Evolutionary conservation across 345 rosid genomes (phyloP), one percentile per base, ranked within the genome.

Genomic region (Murraya koenigii): DNA sequence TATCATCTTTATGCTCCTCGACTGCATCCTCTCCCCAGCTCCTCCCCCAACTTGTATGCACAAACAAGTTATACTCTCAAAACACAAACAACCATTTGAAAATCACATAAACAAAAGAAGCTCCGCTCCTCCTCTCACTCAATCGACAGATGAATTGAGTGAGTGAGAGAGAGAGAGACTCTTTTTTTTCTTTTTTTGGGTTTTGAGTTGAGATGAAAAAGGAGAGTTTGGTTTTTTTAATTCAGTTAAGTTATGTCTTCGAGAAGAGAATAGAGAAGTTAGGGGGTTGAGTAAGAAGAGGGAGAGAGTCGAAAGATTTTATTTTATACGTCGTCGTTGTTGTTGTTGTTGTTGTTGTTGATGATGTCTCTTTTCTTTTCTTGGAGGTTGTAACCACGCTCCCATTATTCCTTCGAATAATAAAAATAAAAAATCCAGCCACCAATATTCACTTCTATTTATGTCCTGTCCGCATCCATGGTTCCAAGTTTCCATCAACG

Each of bases 261-360:
- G 15, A 49, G 55, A 52, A 19, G 7, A 5, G 56, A 49, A 11
- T 6, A 17, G 55, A 17, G 55, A 17, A 49, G 55, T 49, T 49
- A 13, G 49, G 56, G 20, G 49, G 63, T 77, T 77, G 85, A 82
- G 85, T 83, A 41, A 58, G 28, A 66, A 77, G 80, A 49, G 55
- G 71, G 82, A 87, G 67, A 70, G 61, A 49, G 80, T 6, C 6
- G 1, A 23, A 64, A 77, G 75, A 55, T 68, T 64, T 35, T 13
- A 55, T 68, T 64, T 35, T 13, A 44, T 44, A 13, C 15, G 3
- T 13, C 49, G 17, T 14, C 11, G 49, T 2, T 33, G 26, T 44
- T 41, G 71, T 44, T 78, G 66, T 38, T n/a, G n/a, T n/a, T n/a
- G n/a, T n/a, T n/a, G n/a, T 14, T 44, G 49, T 3, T 35, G 26